Conservation (phyloP, 495 filamentous ascomycete species). For the Tuber umbilicatum region DNA sequence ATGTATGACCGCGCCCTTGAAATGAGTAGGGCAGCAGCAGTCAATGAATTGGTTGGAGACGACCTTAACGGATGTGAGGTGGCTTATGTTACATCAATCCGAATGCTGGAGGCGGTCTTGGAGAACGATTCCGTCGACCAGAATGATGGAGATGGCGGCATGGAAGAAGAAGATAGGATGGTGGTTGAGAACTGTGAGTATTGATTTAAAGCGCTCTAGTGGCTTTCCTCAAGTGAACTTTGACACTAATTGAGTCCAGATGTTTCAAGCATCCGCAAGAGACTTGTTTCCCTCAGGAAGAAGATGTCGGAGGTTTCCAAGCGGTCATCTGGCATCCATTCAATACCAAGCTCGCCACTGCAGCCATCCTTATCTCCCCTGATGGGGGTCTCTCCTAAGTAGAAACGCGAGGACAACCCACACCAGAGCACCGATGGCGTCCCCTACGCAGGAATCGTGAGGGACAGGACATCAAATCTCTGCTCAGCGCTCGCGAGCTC, state of each 20-base stretch:
- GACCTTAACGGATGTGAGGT: constrained; percentile 85
- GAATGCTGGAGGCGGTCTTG: constrained; percentile 88
- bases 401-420: constrained; percentile 5
- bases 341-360: constrained; percentile 33
- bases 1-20: constrained; percentile 98
- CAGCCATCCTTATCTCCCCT: constrained; percentile 42
- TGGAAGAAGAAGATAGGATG: constrained; percentile 67
- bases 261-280: constrained; percentile 55
- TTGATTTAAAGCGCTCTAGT: constrained; percentile 8
- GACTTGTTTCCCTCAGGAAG: constrained; percentile 52
- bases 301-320: constrained; percentile 54
- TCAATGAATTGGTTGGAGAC: constrained; percentile 88
- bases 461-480: constrained; percentile 21
- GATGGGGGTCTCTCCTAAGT: constrained; percentile 36
- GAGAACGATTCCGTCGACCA: constrained; percentile 63
- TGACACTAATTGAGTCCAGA: constrained; percentile 44
- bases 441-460: constrained; percentile 25
- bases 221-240: not conserved
- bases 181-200: constrained; percentile 63
- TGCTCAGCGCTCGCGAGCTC: constrained; percentile 1
- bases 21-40: constrained; percentile 89
- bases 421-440: constrained; percentile 9
- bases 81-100: constrained; percentile 83
- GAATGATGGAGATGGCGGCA: constrained; percentile 47
- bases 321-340: constrained; percentile 45